These are phyloP conservation scores for Taphrina wiesneri DNA, from an alignment of 1,139 yeast genomes.

Conservation along the genomic window DNA sequence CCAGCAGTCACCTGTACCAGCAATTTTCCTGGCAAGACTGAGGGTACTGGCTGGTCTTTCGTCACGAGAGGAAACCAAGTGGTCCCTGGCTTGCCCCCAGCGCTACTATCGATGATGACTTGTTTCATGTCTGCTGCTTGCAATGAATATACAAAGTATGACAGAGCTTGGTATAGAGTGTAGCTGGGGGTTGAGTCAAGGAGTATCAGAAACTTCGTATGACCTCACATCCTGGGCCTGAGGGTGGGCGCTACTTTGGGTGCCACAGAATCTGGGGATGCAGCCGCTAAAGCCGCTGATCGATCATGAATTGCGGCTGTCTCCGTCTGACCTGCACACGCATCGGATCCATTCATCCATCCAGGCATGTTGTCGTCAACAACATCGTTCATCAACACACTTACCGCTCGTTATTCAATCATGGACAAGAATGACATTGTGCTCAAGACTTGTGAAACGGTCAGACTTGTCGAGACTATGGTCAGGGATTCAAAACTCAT, in stretches of 20 bases:
- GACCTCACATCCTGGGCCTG: background rate
- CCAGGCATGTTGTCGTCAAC: too few species aligned
- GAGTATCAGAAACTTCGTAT: background rate
- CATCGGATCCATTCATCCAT: too few species aligned
- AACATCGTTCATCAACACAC: too few species aligned
- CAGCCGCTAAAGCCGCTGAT: too few species aligned
- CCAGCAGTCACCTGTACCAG: constrained; percentile 38
- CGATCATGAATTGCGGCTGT: too few species aligned
- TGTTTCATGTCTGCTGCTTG: constrained; percentile 22
- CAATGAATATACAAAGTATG: too few species aligned
- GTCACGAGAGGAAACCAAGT: constrained; percentile 36
- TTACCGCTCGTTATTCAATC: background rate
- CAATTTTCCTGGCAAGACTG: constrained; percentile 31
- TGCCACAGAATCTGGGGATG: background rate
- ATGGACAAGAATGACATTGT: background rate
- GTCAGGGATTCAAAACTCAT: background rate
- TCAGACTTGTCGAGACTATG: background rate
- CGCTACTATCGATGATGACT: constrained; percentile 24
- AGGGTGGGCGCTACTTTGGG: background rate
- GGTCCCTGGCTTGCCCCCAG: constrained; percentile 36
- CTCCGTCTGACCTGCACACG: too few species aligned
- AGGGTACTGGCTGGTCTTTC: constrained; percentile 4
- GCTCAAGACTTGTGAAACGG: constrained; percentile 14
- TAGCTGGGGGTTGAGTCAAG: background rate
- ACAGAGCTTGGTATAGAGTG: too few species aligned